These are phyloP conservation scores for Colletotrichum tabaci DNA, from an alignment of 2,329 filamentous ascomycete species.

Conservation along the genomic window DNA sequence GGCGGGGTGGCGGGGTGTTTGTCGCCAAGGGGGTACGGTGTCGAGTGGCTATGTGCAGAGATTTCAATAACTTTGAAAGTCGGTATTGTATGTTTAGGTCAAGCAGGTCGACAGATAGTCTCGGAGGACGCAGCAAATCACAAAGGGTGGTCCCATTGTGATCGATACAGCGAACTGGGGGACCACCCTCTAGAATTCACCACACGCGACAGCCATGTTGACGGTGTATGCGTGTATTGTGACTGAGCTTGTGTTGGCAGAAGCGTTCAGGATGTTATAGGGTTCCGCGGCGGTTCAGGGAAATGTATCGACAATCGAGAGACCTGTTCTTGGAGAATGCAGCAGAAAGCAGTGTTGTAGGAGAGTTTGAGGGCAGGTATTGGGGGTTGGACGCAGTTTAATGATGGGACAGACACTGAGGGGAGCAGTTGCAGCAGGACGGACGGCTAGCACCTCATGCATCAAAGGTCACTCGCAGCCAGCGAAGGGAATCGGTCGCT, in stretches of 20 bases:
- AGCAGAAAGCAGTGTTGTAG: neutral
- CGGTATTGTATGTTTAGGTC: neutral
- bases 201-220: slow-evolving; percentile 52
- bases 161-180: slow-evolving; percentile 57
- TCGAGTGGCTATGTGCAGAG: slow-evolving; percentile 38
- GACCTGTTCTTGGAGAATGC: slow-evolving; percentile 13
- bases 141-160: slow-evolving; percentile 72
- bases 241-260: neutral
- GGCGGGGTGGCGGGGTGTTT: slow-evolving; percentile 34
- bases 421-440: slow-evolving; percentile 5
- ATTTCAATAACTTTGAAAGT: slow-evolving; percentile 19
- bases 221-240: slow-evolving; percentile 13
- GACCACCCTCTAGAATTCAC: slow-evolving; percentile 70
- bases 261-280: neutral
- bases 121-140: slow-evolving; percentile 55
- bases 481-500: neutral
- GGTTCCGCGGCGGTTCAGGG: neutral
- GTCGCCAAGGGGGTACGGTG: slow-evolving; percentile 5
- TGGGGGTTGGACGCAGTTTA: slow-evolving; percentile 30
- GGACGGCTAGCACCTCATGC: slow-evolving; percentile 27
- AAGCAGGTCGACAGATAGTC: slow-evolving; percentile 36
- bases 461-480: slow-evolving; percentile 24
- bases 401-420: slow-evolving; percentile 7
- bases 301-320: neutral
- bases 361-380: neutral